Evolutionary conservation across 192 early-diverging fungal genomes (phyloP).

Genomic region (Coemansia sp.): DNA sequence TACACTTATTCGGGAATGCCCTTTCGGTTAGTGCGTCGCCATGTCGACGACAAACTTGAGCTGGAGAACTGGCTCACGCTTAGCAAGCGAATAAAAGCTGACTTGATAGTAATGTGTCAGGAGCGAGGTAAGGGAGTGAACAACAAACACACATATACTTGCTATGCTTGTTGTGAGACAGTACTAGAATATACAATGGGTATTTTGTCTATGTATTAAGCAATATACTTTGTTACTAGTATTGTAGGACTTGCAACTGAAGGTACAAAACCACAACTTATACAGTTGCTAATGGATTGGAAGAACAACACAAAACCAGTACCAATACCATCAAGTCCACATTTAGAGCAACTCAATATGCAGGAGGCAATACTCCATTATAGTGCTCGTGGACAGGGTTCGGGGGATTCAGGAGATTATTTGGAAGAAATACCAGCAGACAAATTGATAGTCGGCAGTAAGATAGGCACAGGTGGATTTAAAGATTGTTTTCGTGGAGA

Average conservation of each 20-base stretch:
- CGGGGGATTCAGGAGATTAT: constrained; percentile 56
- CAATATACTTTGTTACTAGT: neutral
- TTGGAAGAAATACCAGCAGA: constrained; percentile 63
- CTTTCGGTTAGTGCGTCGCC: constrained; percentile 59
- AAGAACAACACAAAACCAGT: constrained; percentile 67
- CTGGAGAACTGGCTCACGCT: constrained; percentile 60
- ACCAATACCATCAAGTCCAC: constrained; percentile 66
- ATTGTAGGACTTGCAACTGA: constrained; percentile 60
- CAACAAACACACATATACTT: neutral
- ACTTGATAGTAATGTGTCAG: constrained; percentile 69
- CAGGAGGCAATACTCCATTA: constrained; percentile 50
- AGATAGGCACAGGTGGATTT: constrained; percentile 74
- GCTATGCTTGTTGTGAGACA: neutral
- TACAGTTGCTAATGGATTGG: constrained; percentile 63
- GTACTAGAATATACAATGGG: neutral
- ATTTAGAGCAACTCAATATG: constrained; percentile 57
- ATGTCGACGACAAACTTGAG: constrained; percentile 61
- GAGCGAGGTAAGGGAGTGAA: constrained; percentile 60
- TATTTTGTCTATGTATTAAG: neutral
- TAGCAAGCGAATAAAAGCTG: constrained; percentile 64
- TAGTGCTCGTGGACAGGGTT: constrained; percentile 30
- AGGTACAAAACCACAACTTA: constrained; percentile 62
- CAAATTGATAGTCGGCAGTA: constrained; percentile 60
- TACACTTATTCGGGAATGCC: constrained; percentile 25
- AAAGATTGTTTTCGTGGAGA: constrained; percentile 73